Evolutionary conservation across 2,329 filamentous ascomycete species (phyloP), one percentile per base, ranked within the genome.

Genomic region (Helicocarpus griseus): DNA sequence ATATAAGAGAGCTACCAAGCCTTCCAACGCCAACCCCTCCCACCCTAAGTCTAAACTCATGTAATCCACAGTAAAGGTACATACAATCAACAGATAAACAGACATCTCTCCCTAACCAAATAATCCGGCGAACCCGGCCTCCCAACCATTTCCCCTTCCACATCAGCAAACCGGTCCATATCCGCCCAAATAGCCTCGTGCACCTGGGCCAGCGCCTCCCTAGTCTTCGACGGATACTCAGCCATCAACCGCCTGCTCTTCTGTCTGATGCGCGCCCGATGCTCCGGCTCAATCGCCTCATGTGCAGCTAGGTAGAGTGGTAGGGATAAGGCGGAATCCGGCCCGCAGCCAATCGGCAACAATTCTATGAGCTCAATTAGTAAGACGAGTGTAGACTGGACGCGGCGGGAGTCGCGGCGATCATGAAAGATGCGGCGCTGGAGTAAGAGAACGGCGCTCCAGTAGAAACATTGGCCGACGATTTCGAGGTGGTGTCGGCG

Each of bases 381-480:
- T 19, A 24, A 6, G 3, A n/a, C 36, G 31, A 48, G 45, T 14
- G 28, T 19, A 29, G 31, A 36, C 28, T 48, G 45, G 13, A 48
- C 45, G 31, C 31, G 45, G 29, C 4, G 17, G 28, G 45, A 48
- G 13, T 35, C 7, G 45, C 45, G 45, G 5, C 11, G 19, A 29
- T 48, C 45, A 29, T 33, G 31, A 19, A 48, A 35, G 21, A 48
- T 26, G 29, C 45, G 29, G 8, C 45, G 45, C 31, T 48, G 45
- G 28, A 48, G 45, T 28, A 48, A 29, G 19, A 48, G 29, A 6
- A 48, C 19, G 1, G 45, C 45, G 45, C 45, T 35, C 45, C 45
- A 48, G 45, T 48, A 48, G 45, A 48, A 48, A 17, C 45, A 48
- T 24, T 38, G 45, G 28, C 31, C 45, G 29, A 48, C 45, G 4